Conservation (phyloP, 2,329 filamentous ascomycete species). For the Aschersonia sp. region DNA sequence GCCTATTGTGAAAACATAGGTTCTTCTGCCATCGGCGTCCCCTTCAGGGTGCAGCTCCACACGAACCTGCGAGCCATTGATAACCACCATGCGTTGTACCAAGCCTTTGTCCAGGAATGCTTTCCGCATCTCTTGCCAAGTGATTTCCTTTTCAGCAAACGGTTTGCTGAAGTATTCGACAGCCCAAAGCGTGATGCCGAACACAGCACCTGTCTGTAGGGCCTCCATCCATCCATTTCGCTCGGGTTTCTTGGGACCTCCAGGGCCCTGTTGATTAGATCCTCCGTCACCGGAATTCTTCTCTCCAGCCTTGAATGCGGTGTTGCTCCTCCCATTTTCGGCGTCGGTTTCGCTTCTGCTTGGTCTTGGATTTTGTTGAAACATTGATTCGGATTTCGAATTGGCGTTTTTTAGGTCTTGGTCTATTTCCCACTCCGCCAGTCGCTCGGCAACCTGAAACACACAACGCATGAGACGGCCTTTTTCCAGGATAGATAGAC, state of each 20-base stretch:
- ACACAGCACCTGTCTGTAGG: constrained; percentile 20
- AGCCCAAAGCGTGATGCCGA: constrained; percentile 40
- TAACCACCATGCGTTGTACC: constrained; percentile 80
- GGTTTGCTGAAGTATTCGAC: constrained; percentile 25
- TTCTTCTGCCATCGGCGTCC: constrained; percentile 14
- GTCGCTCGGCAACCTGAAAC: constrained; percentile 20
- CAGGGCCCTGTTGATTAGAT: constrained; percentile 12
- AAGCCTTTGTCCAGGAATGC: constrained; percentile 93
- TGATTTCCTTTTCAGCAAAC: constrained; percentile 57
- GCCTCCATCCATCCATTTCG: constrained; percentile 20
- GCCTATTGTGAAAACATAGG: constrained; percentile 88
- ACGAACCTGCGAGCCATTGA: constrained; percentile 56
- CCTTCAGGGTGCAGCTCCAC: constrained; percentile 68
- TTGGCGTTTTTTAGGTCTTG: constrained; percentile 7
- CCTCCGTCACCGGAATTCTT: constrained; percentile 9
- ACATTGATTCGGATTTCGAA: constrained; percentile 2
- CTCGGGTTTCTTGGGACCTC: constrained; percentile 20
- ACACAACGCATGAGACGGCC: constrained; percentile 20
- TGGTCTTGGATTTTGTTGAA: constrained; percentile 10
- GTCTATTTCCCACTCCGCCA: constrained; percentile 15
- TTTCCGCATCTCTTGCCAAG: constrained; percentile 90
- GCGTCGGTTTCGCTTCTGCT: constrained; percentile 8
- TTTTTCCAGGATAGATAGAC: constrained; percentile 25
- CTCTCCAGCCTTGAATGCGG: constrained; percentile 7
- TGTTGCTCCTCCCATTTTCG: constrained; percentile 6